Base-by-base conservation (phyloP, 2,329 filamentous ascomycete species). In the Penicillium sp. region DNA sequence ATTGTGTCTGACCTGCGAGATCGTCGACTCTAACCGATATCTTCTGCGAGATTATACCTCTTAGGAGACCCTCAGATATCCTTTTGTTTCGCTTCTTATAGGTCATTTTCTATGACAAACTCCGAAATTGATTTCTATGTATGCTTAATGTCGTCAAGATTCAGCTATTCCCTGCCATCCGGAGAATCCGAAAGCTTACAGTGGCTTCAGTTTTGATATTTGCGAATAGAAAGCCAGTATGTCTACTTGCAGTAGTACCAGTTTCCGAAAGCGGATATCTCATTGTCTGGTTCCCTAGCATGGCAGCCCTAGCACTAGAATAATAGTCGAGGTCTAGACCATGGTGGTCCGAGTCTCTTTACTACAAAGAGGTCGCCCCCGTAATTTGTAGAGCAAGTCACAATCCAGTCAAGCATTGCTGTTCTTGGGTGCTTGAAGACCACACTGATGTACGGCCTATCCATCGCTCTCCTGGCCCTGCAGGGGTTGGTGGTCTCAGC, bases 401-500 rank as follows among this genome's bases (percentile, higher is more conserved):
- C 7, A 24, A 31, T 28, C 15, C 24, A 34, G 4, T 22, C 9
- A 28, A 19, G 3, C 9, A 10, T 32, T 39, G 15, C 28, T 39
- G 26, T 17, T 22, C 15, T 19, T 31, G 15, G 9, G n/a, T 38
- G 22, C 39, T 22, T n/a, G 8, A 48, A 42, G 44, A 54, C 24
- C 9, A 61, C 59, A 53, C 43, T 51, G 17, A 33, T 48, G 12
- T 43, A 32, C 26, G 32, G 35, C 24, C 45, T 34, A 40, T 45
- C 31, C 15, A 32, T 56, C 13, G 22, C 49, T 34, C 41, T 54
- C 24, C 35, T 59, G 31, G 45, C 45, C 34, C 50, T 62, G 17
- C 49, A 59, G 19, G 37, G 49, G 3, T 34, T 56, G 19, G 40
- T 60, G 21, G 57, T 50, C 32, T 54, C 51, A 19, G 61, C 65